A percentile compares a stretch with the other conserved stretches of the same genome.
Evolutionary conservation across 2,329 filamentous ascomycete species (phyloP).

Genomic region (Fusarium sp.): DNA sequence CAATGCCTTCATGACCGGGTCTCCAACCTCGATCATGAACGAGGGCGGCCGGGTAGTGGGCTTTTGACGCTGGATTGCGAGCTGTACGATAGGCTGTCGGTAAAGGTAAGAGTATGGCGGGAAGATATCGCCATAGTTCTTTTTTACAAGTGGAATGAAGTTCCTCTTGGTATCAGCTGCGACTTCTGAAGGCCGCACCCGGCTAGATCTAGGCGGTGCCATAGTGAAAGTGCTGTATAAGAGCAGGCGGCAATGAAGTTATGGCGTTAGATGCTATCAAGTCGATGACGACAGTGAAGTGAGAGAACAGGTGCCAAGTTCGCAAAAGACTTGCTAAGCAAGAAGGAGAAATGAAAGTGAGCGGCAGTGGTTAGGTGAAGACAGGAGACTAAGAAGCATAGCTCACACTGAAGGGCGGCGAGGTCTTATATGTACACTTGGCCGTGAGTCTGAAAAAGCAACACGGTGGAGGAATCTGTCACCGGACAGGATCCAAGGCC

Average conservation of each 20-base stretch:
- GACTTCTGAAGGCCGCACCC: conserved; percentile 69
- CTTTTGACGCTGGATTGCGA: conserved; percentile 57
- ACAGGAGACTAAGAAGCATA: conserved; percentile 22
- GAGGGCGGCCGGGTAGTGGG: conserved; percentile 58
- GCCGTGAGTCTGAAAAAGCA: conserved; percentile 48
- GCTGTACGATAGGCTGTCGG: conserved; percentile 64
- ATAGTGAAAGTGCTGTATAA: conserved; percentile 42
- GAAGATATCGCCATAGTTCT: conserved; percentile 69
- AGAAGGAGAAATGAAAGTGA: conserved; percentile 25
- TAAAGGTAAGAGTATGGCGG: conserved; percentile 73
- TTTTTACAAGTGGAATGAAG: conserved; percentile 76
- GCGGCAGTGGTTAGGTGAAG: conserved; percentile 27
- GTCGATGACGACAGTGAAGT: conserved; percentile 20
- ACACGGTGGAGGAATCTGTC: conserved; percentile 45
- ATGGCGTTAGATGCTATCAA: conserved; percentile 14
- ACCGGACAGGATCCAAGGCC: conserved; percentile 36
- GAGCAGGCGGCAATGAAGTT: conserved; percentile 12
- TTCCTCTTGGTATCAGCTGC: conserved; percentile 80
- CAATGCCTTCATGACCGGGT: conserved; percentile 74
- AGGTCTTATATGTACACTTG: conserved; percentile 49
- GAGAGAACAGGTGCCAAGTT: conserved; percentile 6
- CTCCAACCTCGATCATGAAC: conserved; percentile 68
- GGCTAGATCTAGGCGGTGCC: conserved; percentile 54
- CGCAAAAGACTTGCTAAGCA: conserved; percentile 8
- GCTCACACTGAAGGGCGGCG: conserved; percentile 37